phyloP scores from a whole-genome alignment of 2,329 filamentous ascomycete genomes.

The Penicillium psychrosexuale region DNA sequence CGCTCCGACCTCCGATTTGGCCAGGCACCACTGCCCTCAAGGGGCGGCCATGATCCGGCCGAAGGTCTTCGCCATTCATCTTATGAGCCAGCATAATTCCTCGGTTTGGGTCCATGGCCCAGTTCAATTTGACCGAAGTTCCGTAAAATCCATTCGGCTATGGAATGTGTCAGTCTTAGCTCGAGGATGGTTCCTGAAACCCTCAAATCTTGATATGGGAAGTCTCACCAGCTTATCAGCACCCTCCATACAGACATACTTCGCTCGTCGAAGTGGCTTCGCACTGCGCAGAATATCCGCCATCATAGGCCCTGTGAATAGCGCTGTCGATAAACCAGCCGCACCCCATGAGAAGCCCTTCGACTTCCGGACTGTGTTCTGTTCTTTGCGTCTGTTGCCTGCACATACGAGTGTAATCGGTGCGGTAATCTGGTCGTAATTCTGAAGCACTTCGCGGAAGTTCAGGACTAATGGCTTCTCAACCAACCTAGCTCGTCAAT shows the following conservation, averaged over 20 bases:
- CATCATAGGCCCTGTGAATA: constrained; percentile 82
- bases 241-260: constrained; percentile 87
- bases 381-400: constrained; percentile 87
- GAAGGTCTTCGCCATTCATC: constrained; percentile 82
- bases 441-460: constrained; percentile 66
- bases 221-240: constrained; percentile 67
- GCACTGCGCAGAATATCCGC: constrained; percentile 67
- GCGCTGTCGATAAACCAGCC: constrained; percentile 78
- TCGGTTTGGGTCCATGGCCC: constrained; percentile 77
- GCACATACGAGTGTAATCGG: constrained; percentile 89
- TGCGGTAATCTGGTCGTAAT: constrained; percentile 78
- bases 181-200: background rate
- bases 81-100: constrained; percentile 84
- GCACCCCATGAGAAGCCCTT: constrained; percentile 95
- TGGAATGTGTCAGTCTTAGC: constrained; percentile 7
- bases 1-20: constrained; percentile 86
- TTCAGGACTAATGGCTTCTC: constrained; percentile 70
- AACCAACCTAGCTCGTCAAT: constrained; percentile 56
- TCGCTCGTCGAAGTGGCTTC: constrained; percentile 65
- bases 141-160: constrained; percentile 84
- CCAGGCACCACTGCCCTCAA: constrained; percentile 80
- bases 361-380: constrained; percentile 84
- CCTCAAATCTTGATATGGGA: too few relatives aligned
- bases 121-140: constrained; percentile 82
- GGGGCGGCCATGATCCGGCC: constrained; percentile 82